Conservation (phyloP, 352 stramenopile species). For the Aphanomyces euteiches region DNA sequence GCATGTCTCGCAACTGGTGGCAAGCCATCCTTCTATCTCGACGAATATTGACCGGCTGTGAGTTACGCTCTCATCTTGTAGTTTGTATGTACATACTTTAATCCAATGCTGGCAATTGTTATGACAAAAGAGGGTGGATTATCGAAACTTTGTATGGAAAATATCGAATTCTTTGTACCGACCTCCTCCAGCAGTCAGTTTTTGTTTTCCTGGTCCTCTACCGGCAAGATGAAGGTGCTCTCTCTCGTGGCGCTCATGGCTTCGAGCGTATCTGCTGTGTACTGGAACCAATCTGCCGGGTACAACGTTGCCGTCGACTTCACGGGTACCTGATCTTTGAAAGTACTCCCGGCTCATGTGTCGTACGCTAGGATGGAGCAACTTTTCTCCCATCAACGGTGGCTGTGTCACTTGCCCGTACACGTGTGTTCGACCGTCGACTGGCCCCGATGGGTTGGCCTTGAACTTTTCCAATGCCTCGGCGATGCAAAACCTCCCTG, state of each 20-base stretch:
- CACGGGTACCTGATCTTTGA: conserved; percentile 1
- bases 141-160: conserved; percentile 30
- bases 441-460: conserved; percentile 66
- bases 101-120: no score
- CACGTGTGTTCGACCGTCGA: conserved; percentile 70
- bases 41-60: no score
- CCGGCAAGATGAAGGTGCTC: conserved; percentile 1
- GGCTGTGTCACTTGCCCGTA: conserved; percentile 85
- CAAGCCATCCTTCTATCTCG: no score
- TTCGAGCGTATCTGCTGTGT: conserved; percentile 4
- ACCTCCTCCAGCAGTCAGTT: conserved; percentile 27
- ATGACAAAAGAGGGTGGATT: conserved; percentile 19
- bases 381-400: conserved; percentile 69
- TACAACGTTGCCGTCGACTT: conserved; percentile 24
- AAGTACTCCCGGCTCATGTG: not conserved
- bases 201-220: conserved; percentile 27
- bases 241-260: conserved; percentile 1
- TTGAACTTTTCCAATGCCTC: conserved; percentile 80
- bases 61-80: no score
- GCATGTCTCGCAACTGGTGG: no score
- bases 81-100: no score
- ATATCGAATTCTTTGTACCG: conserved; percentile 27
- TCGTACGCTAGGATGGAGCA: conserved; percentile 48
- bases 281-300: conserved; percentile 27
- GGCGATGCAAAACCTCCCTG: conserved; percentile 56